Evolutionary conservation across 495 filamentous ascomycete species (phyloP), one percentile per base, ranked within the genome.

Genomic region (Aspergillus baeticus): DNA sequence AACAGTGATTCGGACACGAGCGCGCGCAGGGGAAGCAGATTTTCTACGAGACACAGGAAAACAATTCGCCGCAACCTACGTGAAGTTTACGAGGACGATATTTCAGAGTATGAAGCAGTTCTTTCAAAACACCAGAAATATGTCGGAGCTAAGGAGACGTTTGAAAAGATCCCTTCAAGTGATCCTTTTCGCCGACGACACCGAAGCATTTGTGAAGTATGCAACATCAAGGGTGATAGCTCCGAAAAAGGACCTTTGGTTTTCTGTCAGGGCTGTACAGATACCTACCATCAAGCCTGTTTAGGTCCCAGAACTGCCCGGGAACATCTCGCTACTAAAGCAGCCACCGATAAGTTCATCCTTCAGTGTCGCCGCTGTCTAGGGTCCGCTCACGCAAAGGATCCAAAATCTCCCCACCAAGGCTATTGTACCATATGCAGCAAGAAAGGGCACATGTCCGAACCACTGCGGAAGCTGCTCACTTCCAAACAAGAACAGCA

Each of bases 311-410:
- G 93, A 15, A 81, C 74, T 29, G 68, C 60, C 10, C 81, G 95
- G 39, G 91, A 96, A 5, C 94, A 98, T 70, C 76, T 93, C n/a
- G 90, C 95, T 21, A 97, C 94, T n/a, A 98, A 96, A 68, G 75
- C 97, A 44, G 83, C 73, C 4, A 74, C 84, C 5, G 84, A 86
- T 13, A 75, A 87, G 14, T 97, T 94, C 61, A 85, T 98, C 36
- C 73, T 98, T 34, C 95, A 99, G 67, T 99, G 95, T 68, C 85
- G 84, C 54, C 88, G 86, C 38, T 99, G 95, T 63, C 75, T 97
- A 39, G 84, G 87, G 20, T 63, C 74, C 15, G 70, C 84, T 34
- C 75, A 77, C 49, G 81, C 81, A 47, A 93, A 89, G 61, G 89
- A 97, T 60, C 57, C 65, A 1, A 76, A 77, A 3, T 82, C 81